Percentiles rank a stretch among this genome's conserved stretches.
phyloP scores from a whole-genome alignment of 495 filamentous ascomycete genomes.

The Thermochaetoides thermophila region DNA sequence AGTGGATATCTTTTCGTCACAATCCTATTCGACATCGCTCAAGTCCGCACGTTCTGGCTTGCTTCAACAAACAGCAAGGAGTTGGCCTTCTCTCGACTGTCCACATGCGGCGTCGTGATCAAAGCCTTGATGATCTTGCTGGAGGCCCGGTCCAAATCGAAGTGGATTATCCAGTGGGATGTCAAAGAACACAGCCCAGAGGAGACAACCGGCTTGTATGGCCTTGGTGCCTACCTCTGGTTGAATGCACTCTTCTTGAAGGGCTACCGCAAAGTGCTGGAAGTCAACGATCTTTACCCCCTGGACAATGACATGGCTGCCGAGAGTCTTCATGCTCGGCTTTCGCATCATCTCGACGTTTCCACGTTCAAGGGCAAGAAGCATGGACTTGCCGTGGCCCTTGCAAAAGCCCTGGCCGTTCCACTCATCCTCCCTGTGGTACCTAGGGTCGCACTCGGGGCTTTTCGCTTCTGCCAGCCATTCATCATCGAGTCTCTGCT shows the following conservation, averaged over 20 bases:
- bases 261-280: conserved; percentile 10
- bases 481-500: conserved; percentile 44
- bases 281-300: conserved; percentile 10
- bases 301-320: conserved; percentile 19
- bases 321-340: conserved; percentile 4
- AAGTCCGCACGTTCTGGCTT: conserved; percentile 44
- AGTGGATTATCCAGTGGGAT: conserved; percentile 16
- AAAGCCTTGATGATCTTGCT: conserved; percentile 37
- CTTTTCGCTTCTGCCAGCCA: conserved; percentile 49
- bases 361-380: conserved; percentile 3
- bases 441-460: conserved; percentile 17
- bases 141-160: conserved; percentile 40
- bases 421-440: conserved; percentile 19
- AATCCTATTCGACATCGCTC: conserved; percentile 42
- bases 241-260: conserved; percentile 11
- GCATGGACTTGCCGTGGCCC: conserved; percentile 9
- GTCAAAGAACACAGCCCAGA: conserved; percentile 31
- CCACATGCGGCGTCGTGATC: conserved; percentile 29
- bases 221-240: conserved; percentile 12
- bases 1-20: conserved; percentile 46
- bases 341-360: conserved; percentile 3
- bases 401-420: conserved; percentile 10
- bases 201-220: conserved; percentile 37
- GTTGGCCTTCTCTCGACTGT: conserved; percentile 25
- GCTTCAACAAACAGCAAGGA: conserved; percentile 18